phyloP scores from a whole-genome alignment of 768 basidiomycete genomes.

The Clitopilus hobsonii region DNA sequence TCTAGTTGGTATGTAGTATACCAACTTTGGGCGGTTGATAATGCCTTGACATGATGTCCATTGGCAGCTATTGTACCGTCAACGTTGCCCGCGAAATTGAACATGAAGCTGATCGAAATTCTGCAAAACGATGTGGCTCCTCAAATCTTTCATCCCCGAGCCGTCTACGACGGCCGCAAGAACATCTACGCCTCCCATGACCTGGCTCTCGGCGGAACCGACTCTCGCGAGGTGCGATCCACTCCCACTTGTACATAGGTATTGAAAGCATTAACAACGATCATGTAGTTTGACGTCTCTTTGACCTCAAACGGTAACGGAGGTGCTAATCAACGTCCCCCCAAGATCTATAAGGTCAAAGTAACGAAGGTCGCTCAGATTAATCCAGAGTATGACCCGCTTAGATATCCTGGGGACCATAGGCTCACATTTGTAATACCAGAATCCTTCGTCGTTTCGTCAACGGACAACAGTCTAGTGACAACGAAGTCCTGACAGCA shows the following conservation, averaged over 20 bases:
- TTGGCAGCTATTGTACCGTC: constrained; percentile 8
- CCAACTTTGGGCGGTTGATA: no score
- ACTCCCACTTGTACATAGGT: neutral
- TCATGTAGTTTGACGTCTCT: constrained; percentile 14
- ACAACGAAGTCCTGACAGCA: constrained; percentile 57
- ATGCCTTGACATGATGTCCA: neutral
- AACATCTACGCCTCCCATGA: constrained; percentile 58
- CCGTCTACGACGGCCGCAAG: constrained; percentile 76
- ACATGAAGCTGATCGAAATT: constrained; percentile 60
- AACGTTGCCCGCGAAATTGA: constrained; percentile 55
- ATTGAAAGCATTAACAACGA: neutral
- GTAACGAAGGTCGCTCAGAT: constrained; percentile 55
- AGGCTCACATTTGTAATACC: neutral
- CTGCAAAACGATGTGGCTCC: constrained; percentile 56
- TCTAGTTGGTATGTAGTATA: constrained; percentile 14
- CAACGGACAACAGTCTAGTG: constrained; percentile 58
- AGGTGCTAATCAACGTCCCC: constrained; percentile 26
- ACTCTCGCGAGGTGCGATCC: constrained; percentile 42
- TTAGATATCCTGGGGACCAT: neutral
- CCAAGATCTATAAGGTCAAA: constrained; percentile 48
- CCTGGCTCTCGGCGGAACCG: constrained; percentile 48
- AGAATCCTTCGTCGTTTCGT: constrained; percentile 66
- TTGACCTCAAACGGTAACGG: constrained; percentile 39
- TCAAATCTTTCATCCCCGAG: constrained; percentile 62
- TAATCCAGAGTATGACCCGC: constrained; percentile 33